These are phyloP conservation scores for Alternaria hordeiaustralica DNA, from an alignment of 2,329 filamentous ascomycete species.

Conservation along the genomic window DNA sequence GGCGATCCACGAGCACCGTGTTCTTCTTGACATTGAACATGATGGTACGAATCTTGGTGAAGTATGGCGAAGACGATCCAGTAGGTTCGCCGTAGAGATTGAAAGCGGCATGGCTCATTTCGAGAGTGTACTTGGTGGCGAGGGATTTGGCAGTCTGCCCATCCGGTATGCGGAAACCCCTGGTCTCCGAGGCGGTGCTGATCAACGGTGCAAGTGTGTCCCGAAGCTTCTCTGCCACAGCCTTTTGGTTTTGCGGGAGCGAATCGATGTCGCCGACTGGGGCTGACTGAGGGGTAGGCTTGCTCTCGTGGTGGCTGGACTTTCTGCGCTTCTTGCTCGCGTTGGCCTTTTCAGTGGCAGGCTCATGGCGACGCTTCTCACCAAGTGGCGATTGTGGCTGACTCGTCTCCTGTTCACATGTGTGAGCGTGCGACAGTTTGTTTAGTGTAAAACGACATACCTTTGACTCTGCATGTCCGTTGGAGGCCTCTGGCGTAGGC, in stretches of 20 bases:
- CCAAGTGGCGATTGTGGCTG: constrained; percentile 45
- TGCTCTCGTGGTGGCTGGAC: constrained; percentile 41
- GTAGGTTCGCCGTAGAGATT: constrained; percentile 61
- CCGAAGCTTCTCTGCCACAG: constrained; percentile 72
- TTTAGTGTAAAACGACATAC: constrained; percentile 9
- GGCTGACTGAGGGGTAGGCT: constrained; percentile 17
- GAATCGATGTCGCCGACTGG: constrained; percentile 28
- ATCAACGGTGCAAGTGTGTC: constrained; percentile 73
- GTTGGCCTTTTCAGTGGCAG: constrained; percentile 39
- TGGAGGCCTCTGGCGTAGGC: constrained; percentile 25
- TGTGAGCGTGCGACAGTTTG: constrained; percentile 9
- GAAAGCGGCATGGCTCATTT: constrained; percentile 76
- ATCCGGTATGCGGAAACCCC: constrained; percentile 67
- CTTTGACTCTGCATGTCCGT: constrained; percentile 35
- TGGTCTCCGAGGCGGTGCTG: constrained; percentile 69
- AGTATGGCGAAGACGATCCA: constrained; percentile 57
- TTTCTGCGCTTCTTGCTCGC: constrained; percentile 47
- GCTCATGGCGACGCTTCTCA: constrained; percentile 47
- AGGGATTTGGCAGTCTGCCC: constrained; percentile 69
- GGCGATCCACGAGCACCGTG: constrained; percentile 73
- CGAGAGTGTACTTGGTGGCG: constrained; percentile 73
- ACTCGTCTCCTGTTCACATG: constrained; percentile 29
- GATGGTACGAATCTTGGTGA: constrained; percentile 74
- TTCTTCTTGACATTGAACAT: constrained; percentile 91
- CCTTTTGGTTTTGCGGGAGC: constrained; percentile 70